Evolutionary conservation across 2,329 filamentous ascomycete species (phyloP).

Genomic region (Albifimbria verrucaria): DNA sequence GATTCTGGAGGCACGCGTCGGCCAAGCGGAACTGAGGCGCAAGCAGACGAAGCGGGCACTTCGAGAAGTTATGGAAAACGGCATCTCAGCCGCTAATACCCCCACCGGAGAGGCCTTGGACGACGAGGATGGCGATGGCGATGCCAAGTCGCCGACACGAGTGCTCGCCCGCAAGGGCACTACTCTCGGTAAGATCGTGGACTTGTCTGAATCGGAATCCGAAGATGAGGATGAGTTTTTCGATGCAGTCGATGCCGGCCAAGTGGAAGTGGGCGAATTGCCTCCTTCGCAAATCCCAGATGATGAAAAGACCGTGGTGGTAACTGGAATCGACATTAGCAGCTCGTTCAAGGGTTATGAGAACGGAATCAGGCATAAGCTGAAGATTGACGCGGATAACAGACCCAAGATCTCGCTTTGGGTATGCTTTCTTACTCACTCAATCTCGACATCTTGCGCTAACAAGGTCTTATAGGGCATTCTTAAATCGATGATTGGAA

Average conservation of each 20-base stretch:
- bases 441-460: background rate
- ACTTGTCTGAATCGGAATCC: slow-evolving; percentile 76
- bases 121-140: slow-evolving; percentile 23
- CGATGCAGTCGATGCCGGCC: slow-evolving; percentile 90
- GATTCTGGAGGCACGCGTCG: slow-evolving; percentile 80
- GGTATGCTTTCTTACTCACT: slow-evolving; percentile 54
- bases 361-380: slow-evolving; percentile 71
- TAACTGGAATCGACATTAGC: slow-evolving; percentile 60
- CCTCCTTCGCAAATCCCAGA: slow-evolving; percentile 45
- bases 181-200: slow-evolving; percentile 66
- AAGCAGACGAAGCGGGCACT: slow-evolving; percentile 86
- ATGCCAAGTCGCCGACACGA: slow-evolving; percentile 35
- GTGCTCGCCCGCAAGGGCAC: slow-evolving; percentile 51
- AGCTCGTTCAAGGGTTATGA: slow-evolving; percentile 88
- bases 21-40: slow-evolving; percentile 85
- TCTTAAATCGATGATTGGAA: slow-evolving; percentile 98
- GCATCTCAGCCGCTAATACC: slow-evolving; percentile 28
- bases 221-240: slow-evolving; percentile 93
- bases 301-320: slow-evolving; percentile 38
- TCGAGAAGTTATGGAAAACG: slow-evolving; percentile 72
- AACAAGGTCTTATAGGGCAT: slow-evolving; percentile 63
- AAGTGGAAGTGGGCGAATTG: slow-evolving; percentile 75
- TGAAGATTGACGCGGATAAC: slow-evolving; percentile 90
- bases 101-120: slow-evolving; percentile 26
- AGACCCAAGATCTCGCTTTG: slow-evolving; percentile 92